Conservation (phyloP, 2,329 filamentous ascomycete genomes). For the Cladosporium sp. region DNA sequence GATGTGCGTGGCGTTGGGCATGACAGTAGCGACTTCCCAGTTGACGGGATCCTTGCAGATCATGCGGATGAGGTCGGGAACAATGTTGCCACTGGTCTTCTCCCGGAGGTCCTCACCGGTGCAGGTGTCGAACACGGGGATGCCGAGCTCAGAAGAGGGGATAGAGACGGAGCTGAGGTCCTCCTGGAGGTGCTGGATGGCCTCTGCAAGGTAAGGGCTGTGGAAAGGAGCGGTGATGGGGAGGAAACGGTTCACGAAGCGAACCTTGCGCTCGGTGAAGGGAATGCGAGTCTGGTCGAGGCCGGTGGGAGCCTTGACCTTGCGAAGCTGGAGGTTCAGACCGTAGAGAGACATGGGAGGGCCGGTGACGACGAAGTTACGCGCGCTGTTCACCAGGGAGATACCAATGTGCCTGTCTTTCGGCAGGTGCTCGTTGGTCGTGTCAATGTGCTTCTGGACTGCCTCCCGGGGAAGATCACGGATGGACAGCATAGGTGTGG, state of each 20-base stretch:
- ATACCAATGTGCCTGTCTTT: slow-evolving; percentile 89
- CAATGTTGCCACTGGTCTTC: slow-evolving; percentile 62
- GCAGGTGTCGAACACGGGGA: slow-evolving; percentile 85
- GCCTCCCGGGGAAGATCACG: slow-evolving; percentile 82
- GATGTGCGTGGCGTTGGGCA: slow-evolving; percentile 86
- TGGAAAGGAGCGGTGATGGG: slow-evolving; percentile 98
- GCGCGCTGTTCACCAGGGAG: slow-evolving; percentile 91
- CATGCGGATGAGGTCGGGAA: slow-evolving; percentile 80
- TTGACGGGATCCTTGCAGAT: slow-evolving; percentile 92
- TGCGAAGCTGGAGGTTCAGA: slow-evolving; percentile 88
- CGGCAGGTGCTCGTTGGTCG: slow-evolving; percentile 93
- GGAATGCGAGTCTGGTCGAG: slow-evolving; percentile 92
- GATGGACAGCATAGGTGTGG: slow-evolving; percentile 96
- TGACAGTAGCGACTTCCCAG: slow-evolving; percentile 92
- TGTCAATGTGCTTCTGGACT: slow-evolving; percentile 93
- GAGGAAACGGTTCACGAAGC: slow-evolving; percentile 93
- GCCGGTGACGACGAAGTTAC: slow-evolving; percentile 94
- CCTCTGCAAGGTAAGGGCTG: slow-evolving; percentile 83
- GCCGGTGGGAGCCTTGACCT: slow-evolving; percentile 96
- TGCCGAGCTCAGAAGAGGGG: slow-evolving; percentile 64
- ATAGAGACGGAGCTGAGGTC: slow-evolving; percentile 81
- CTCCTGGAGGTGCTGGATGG: slow-evolving; percentile 74
- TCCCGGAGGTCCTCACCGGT: slow-evolving; percentile 77
- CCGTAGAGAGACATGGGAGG: slow-evolving; percentile 94
- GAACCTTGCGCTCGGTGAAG: slow-evolving; percentile 90